Evolutionary conservation across 1,139 yeast genomes (phyloP), one percentile per base, ranked within the genome.

Genomic region (Blastobotrys petasosporus): DNA sequence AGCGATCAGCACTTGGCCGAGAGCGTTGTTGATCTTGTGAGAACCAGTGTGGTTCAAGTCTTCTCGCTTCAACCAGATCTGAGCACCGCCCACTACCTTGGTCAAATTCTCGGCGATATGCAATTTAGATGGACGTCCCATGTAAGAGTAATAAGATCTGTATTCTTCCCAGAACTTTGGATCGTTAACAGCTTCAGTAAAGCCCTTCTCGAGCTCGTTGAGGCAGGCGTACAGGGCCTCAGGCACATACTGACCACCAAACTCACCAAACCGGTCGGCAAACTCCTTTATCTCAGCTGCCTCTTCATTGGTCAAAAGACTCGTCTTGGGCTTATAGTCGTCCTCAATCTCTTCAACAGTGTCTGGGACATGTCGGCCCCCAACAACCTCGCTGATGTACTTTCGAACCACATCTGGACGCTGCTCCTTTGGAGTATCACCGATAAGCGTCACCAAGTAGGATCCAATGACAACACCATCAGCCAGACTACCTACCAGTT

Each of bases 171-270:
- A 92, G 74, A 92, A 92, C 39, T 69, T 65, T 37, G 88, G 92
- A 66, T 92, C 97, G 32, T 90, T 87, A 53, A 82, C 80, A 13
- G 97, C 96, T 39, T 74, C 76, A 63, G 85, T 90, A 64, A 90
- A 94, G 6, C 88, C 97, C 48, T 66, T 73, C 69, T 92, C 97
- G 50, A 94, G 76, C 68, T 94, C 95, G 51, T 80, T 78, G 55
- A 92, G 75, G 72, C 97, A 92, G 39, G 95, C 78, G 66, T 90
- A 94, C 60, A 92, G 73, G 20, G 95, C 90, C 70, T 92, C 99
- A 39, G 99, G 99, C 32, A 94, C 97, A 63, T 85, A 92, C 70
- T 92, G 98, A 49, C 99, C 99, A 65, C 99, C 99, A 62, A 87
- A 94, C 46, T 82, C 90, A 60, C 98, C 99, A 59, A 90, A 92